These are phyloP conservation scores for Cavenderia fasciculata DNA, from an alignment of 78 protist genomes.

Conservation along the genomic window DNA sequence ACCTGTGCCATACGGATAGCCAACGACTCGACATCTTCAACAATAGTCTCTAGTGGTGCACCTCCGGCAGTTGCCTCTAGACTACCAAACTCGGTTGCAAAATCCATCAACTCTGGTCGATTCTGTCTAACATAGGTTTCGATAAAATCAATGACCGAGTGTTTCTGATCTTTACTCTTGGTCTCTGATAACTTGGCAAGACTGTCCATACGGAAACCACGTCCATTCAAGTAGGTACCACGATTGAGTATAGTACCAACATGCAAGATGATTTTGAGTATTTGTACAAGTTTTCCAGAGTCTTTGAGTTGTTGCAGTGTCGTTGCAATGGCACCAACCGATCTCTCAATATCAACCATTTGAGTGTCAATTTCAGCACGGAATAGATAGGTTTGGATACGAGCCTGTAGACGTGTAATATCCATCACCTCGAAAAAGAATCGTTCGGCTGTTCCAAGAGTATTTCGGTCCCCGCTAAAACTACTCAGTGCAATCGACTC, in stretches of 20 bases:
- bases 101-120: slow-evolving; percentile 35
- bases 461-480: slow-evolving; percentile 3
- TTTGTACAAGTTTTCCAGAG: neutral
- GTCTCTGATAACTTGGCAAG: slow-evolving; percentile 59
- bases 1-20: no score
- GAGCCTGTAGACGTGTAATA: slow-evolving; percentile 17
- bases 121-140: slow-evolving; percentile 48
- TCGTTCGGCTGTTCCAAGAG: slow-evolving; percentile 44
- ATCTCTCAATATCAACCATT: neutral
- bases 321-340: neutral
- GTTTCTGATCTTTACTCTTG: slow-evolving; percentile 53
- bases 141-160: slow-evolving; percentile 64
- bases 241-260: slow-evolving; percentile 68
- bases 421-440: slow-evolving; percentile 68
- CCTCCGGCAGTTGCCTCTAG: slow-evolving; percentile 11
- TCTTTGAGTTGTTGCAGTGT: slow-evolving; percentile 5
- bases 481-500: neutral
- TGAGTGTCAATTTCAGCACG: neutral
- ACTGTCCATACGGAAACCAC: slow-evolving; percentile 54
- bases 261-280: slow-evolving; percentile 55
- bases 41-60: no score
- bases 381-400: slow-evolving; percentile 45
- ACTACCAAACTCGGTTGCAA: no score
- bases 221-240: slow-evolving; percentile 56
- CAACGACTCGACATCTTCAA: no score